Evolutionary conservation across 768 basidiomycete genomes (phyloP).

Genomic region (Naganishia kalamii): DNA sequence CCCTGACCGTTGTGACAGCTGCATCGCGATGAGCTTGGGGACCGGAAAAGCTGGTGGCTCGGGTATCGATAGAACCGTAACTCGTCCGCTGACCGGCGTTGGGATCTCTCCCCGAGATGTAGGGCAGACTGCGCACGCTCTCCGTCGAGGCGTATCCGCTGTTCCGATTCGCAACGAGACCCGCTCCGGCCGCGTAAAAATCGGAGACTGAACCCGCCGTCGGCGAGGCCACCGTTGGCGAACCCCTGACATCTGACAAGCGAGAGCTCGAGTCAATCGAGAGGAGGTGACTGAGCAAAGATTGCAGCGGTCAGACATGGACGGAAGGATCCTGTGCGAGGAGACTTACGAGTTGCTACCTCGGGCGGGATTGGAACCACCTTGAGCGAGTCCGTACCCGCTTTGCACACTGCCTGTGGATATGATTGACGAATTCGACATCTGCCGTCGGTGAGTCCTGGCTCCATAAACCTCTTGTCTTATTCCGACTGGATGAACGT

Average conservation of each 20-base stretch:
- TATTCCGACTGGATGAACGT: slow-evolving; percentile 20
- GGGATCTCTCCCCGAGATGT: not conserved
- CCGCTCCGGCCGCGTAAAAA: slow-evolving; percentile 23
- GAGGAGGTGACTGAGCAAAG: slow-evolving; percentile 36
- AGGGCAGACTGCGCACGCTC: slow-evolving; percentile 36
- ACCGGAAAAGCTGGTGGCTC: slow-evolving; percentile 43
- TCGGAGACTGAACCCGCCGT: slow-evolving; percentile 33
- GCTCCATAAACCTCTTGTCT: slow-evolving; percentile 21
- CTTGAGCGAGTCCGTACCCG: slow-evolving; percentile 17
- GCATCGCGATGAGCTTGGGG: slow-evolving; percentile 29
- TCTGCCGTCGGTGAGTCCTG: slow-evolving; percentile 34
- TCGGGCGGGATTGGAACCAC: not conserved
- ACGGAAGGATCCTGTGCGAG: not conserved
- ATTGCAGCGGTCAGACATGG: too few relatives aligned
- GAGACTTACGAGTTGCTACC: slow-evolving; percentile 9
- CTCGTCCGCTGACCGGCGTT: slow-evolving; percentile 19
- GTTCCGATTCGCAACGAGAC: slow-evolving; percentile 18
- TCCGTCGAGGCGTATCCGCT: slow-evolving; percentile 40
- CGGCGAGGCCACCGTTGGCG: slow-evolving; percentile 30
- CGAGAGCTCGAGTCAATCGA: slow-evolving; percentile 31
- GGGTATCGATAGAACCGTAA: slow-evolving; percentile 27
- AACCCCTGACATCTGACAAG: slow-evolving; percentile 17
- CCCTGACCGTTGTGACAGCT: slow-evolving; percentile 32
- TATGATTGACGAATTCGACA: slow-evolving; percentile 38
- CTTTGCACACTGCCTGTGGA: slow-evolving; percentile 38